Evolutionary conservation across 2,329 filamentous ascomycete genomes (phyloP).

Genomic region (Ophiobolus disseminans): DNA sequence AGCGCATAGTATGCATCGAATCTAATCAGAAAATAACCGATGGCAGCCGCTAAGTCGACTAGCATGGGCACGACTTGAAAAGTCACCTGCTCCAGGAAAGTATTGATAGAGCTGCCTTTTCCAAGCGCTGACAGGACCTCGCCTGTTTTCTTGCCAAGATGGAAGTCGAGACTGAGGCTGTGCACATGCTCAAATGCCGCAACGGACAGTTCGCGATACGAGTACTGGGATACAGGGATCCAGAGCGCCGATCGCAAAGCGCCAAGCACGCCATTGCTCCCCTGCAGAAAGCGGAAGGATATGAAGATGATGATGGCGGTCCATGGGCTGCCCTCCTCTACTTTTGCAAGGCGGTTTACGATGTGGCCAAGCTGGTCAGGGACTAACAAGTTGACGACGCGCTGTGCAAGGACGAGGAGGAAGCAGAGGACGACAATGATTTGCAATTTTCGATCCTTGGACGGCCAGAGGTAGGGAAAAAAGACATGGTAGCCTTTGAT

Average conservation of each 20-base stretch:
- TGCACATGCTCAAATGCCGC: conserved; percentile 98
- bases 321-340: conserved; percentile 69
- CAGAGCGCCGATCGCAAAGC: conserved; percentile 83
- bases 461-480: conserved; percentile 96
- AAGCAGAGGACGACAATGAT: conserved; percentile 84
- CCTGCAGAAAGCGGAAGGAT: conserved; percentile 80
- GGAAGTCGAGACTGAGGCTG: conserved; percentile 92
- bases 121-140: conserved; percentile 95
- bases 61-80: conserved; percentile 97
- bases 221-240: conserved; percentile 97
- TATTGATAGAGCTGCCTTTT: conserved; percentile 95
- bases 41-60: conserved; percentile 83
- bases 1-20: conserved; percentile 92
- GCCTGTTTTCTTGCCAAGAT: conserved; percentile 93
- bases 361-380: conserved; percentile 82
- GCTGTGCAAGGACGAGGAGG: conserved; percentile 77
- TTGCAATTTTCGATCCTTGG: conserved; percentile 77
- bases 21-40: conserved; percentile 76
- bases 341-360: conserved; percentile 72
- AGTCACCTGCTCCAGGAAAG: conserved; percentile 93
- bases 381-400: conserved; percentile 84
- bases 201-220: conserved; percentile 90
- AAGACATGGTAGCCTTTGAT: conserved; percentile 90
- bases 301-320: conserved; percentile 77
- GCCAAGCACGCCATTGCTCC: conserved; percentile 84